These are phyloP conservation scores for Teratosphaeria viscida DNA, from an alignment of 2,329 filamentous ascomycete species.

Conservation along the genomic window DNA sequence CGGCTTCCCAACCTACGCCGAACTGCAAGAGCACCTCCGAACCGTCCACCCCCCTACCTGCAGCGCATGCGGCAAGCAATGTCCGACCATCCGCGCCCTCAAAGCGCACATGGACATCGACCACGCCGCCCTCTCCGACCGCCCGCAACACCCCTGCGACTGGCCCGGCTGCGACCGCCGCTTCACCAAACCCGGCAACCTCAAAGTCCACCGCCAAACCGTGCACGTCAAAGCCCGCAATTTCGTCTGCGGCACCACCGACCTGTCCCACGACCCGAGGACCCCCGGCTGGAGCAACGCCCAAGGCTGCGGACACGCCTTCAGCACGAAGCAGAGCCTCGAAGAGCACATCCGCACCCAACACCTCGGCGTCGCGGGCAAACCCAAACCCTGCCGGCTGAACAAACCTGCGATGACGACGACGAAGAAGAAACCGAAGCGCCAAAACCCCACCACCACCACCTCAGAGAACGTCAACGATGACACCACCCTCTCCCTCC, in stretches of 20 bases:
- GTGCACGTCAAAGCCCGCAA: slow-evolving; percentile 63
- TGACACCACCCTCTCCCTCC: slow-evolving; percentile 20
- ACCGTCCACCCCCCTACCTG: slow-evolving; percentile 64
- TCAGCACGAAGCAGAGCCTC: slow-evolving; percentile 65
- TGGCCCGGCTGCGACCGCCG: slow-evolving; percentile 58
- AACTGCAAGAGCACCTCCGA: slow-evolving; percentile 64
- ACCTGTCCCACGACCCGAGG: slow-evolving; percentile 45
- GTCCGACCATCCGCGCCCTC: slow-evolving; percentile 55
- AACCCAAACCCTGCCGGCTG: slow-evolving; percentile 4
- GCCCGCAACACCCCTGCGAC: slow-evolving; percentile 51
- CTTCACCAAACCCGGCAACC: slow-evolving; percentile 76
- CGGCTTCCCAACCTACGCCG: slow-evolving; percentile 58
- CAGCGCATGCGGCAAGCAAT: slow-evolving; percentile 60
- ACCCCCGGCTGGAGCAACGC: slow-evolving; percentile 52
- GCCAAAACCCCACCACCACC: slow-evolving; percentile 3
- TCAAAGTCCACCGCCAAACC: slow-evolving; percentile 66
- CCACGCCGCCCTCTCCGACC: slow-evolving; percentile 37
- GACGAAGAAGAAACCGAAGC: slow-evolving; percentile 2
- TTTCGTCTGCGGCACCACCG: slow-evolving; percentile 67
- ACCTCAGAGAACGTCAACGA: too few relatives aligned
- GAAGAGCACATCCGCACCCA: slow-evolving; percentile 77
- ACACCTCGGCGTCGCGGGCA: slow-evolving; percentile 51
- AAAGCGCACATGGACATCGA: slow-evolving; percentile 68
- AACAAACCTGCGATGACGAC: background rate
- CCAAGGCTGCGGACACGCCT: slow-evolving; percentile 58